These are phyloP conservation scores for Xanthoceras sorbifolium DNA, from an alignment of 345 rosid genomes.

Conservation along the genomic window DNA sequence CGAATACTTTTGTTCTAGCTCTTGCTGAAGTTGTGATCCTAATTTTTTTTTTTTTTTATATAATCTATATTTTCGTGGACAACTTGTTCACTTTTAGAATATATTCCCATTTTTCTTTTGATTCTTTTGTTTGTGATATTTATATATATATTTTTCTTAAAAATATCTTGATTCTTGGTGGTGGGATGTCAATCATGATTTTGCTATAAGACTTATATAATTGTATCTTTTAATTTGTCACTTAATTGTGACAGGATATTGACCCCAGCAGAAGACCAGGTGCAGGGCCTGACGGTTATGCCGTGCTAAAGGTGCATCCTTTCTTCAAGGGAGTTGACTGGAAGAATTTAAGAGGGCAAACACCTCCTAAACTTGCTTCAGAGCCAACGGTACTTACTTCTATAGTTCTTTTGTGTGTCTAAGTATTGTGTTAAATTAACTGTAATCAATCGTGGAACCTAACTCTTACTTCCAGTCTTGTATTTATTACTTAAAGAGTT, in stretches of 20 bases:
- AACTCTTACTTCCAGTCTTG: conserved; percentile 9
- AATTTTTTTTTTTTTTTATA: too few species aligned
- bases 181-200: neutral
- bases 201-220: neutral
- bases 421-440: neutral
- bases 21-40: too few species aligned
- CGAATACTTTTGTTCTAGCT: too few species aligned
- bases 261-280: conserved; percentile 95
- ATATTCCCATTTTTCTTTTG: too few species aligned
- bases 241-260: conserved; percentile 54
- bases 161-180: neutral
- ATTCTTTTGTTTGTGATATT: too few species aligned
- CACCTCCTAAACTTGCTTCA: conserved; percentile 78
- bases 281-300: conserved; percentile 86
- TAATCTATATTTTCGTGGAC: too few species aligned
- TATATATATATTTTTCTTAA: neutral
- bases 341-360: conserved; percentile 67
- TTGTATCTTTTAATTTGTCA: conserved; percentile 10
- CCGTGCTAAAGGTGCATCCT: conserved; percentile 77
- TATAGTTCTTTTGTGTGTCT: conserved; percentile 13
- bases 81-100: too few species aligned
- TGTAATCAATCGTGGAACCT: conserved; percentile 1
- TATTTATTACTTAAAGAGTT: conserved; percentile 2
- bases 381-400: conserved; percentile 70
- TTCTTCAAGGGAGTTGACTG: conserved; percentile 90